phyloP scores from a whole-genome alignment of 2,329 filamentous ascomycete genomes.

The Rugonectria rugulosa region DNA sequence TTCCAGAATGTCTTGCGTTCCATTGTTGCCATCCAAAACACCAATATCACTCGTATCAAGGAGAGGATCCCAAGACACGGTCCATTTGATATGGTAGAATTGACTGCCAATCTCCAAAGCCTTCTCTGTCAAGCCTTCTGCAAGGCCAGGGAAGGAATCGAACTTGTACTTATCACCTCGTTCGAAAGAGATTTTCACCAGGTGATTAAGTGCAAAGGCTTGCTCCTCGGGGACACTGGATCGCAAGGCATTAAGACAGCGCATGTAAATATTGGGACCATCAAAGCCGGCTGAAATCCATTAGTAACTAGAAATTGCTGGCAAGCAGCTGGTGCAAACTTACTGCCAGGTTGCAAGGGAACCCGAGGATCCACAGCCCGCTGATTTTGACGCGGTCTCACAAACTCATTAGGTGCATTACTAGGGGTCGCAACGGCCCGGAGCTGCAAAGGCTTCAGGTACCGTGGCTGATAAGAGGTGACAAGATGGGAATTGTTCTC shows the following conservation, averaged over 20 bases:
- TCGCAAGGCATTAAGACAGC: slow-evolving; percentile 83
- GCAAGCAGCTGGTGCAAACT: slow-evolving; percentile 40
- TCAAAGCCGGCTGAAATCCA: slow-evolving; percentile 62
- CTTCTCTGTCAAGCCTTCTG: slow-evolving; percentile 87
- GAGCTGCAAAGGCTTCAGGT: slow-evolving; percentile 68
- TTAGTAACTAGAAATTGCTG: slow-evolving; percentile 19
- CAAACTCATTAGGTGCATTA: slow-evolving; percentile 74
- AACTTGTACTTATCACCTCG: slow-evolving; percentile 96
- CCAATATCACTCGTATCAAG: slow-evolving; percentile 62
- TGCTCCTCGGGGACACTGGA: slow-evolving; percentile 83
- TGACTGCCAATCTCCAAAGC: slow-evolving; percentile 78
- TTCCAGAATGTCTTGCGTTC: slow-evolving; percentile 66
- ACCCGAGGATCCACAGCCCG: slow-evolving; percentile 49
- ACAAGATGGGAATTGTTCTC: slow-evolving; percentile 68
- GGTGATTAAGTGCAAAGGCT: slow-evolving; percentile 89
- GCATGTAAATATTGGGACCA: slow-evolving; percentile 89
- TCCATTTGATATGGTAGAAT: slow-evolving; percentile 85
- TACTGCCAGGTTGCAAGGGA: slow-evolving; percentile 68
- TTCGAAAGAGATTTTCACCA: slow-evolving; percentile 95
- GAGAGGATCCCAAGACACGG: slow-evolving; percentile 70
- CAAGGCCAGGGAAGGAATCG: slow-evolving; percentile 86
- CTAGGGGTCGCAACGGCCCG: slow-evolving; percentile 78
- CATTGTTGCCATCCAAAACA: slow-evolving; percentile 53
- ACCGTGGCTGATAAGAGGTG: slow-evolving; percentile 74
- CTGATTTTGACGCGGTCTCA: slow-evolving; percentile 52